Conservation (phyloP, 441 rosid species). For the Jatropha multifida region DNA sequence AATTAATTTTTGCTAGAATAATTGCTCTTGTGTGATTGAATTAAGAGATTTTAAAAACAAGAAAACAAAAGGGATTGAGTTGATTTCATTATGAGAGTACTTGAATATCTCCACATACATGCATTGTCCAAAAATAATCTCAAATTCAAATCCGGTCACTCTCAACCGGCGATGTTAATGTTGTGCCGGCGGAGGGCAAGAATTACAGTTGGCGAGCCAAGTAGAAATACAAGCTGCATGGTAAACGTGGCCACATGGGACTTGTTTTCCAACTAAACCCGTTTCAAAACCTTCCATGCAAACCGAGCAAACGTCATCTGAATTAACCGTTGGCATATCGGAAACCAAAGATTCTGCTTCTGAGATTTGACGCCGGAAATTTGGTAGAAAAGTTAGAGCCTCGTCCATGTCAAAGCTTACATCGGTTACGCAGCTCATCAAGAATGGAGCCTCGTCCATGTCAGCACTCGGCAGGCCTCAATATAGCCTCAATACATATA, state of each 20-base stretch:
- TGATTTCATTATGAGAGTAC: too few relatives aligned
- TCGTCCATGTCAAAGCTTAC: constrained; percentile 42
- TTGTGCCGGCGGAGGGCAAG: constrained; percentile 50
- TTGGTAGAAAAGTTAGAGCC: constrained; percentile 17
- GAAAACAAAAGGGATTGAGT: too few relatives aligned
- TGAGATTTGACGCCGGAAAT: neutral
- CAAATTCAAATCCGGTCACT: too few relatives aligned
- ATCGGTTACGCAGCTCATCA: constrained; percentile 9
- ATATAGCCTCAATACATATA: too few relatives aligned
- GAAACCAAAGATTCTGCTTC: constrained; percentile 11
- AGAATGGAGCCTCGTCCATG: too few relatives aligned
- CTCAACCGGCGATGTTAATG: constrained; percentile 24
- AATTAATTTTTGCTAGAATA: too few relatives aligned
- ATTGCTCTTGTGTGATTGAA: too few relatives aligned
- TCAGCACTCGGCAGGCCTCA: too few relatives aligned
- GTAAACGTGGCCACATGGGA: constrained; percentile 49
- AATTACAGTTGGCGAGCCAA: constrained; percentile 39
- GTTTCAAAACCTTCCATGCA: constrained; percentile 46
- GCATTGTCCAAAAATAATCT: too few relatives aligned
- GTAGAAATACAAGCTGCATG: constrained; percentile 41
- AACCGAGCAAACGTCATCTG: constrained; percentile 32
- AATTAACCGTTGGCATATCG: constrained; percentile 23
- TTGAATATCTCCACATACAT: too few relatives aligned
- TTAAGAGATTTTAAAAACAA: too few relatives aligned
- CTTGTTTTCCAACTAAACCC: constrained; percentile 16